Conservation (phyloP, 2,329 filamentous ascomycete species). For the Stachybotrys elegans region DNA sequence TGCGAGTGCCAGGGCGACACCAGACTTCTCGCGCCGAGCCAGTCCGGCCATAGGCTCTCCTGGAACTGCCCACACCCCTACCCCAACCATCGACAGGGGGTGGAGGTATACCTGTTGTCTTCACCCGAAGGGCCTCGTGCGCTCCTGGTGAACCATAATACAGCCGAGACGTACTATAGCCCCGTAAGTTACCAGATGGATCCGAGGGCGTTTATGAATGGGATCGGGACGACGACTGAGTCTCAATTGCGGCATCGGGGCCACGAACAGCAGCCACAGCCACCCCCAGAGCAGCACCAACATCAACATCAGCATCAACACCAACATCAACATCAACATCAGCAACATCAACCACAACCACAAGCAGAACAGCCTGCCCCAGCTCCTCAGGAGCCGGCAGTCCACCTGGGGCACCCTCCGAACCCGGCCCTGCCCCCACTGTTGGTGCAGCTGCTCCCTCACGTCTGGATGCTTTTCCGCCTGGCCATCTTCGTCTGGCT, state of each 20-base stretch:
- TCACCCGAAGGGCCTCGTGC: constrained; percentile 56
- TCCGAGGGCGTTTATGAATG: no score
- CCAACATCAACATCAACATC: constrained; percentile 13
- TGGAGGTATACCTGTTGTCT: constrained; percentile 55
- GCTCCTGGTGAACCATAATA: constrained; percentile 47
- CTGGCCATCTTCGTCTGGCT: constrained; percentile 59
- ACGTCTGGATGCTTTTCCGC: constrained; percentile 56
- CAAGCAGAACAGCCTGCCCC: constrained; percentile 17
- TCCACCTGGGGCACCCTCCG: constrained; percentile 26
- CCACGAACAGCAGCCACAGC: constrained; percentile 7
- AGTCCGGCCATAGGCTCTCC: no score
- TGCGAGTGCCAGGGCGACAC: constrained; percentile 42
- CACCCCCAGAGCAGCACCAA: constrained; percentile 5
- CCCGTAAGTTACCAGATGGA: no score
- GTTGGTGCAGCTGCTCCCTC: constrained; percentile 44
- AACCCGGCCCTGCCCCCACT: constrained; percentile 33
- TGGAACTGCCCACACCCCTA: constrained; percentile 15
- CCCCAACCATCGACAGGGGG: constrained; percentile 18
- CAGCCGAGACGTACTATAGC: constrained; percentile 46
- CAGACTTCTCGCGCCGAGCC: constrained; percentile 33
- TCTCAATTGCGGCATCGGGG: no score
- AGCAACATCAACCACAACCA: constrained; percentile 15
- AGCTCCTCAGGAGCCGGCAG: constrained; percentile 10
- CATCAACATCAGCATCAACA: constrained; percentile 11
- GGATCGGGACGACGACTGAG: no score